A percentile compares a stretch with the other conserved stretches of the same genome.
Evolutionary conservation across 129 eudicot species (phyloP).

Genomic region (Chrysanthemum lavandulifolium): DNA sequence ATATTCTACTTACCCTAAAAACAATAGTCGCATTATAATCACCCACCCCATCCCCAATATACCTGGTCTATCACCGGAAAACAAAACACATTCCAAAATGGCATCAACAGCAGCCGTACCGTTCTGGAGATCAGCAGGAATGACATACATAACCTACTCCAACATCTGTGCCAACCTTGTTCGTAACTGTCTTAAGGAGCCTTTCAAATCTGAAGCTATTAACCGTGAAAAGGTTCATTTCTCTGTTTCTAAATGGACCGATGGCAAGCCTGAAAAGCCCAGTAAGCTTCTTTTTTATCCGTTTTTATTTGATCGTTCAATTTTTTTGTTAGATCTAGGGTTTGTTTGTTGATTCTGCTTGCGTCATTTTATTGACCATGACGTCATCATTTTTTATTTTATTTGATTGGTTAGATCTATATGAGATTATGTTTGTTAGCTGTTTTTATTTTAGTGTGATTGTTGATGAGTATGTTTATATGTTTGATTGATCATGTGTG

Average conservation of each 20-base stretch:
- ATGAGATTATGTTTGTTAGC: no score
- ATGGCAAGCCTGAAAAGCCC: constrained; percentile 75
- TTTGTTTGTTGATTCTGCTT: neutral
- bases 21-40: neutral
- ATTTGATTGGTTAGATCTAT: no score
- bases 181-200: constrained; percentile 87
- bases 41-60: neutral
- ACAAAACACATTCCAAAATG: constrained; percentile 32
- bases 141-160: constrained; percentile 86
- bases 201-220: constrained; percentile 64
- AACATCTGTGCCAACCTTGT: constrained; percentile 82
- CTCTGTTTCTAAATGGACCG: constrained; percentile 73
- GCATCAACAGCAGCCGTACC: constrained; percentile 74
- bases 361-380: no score
- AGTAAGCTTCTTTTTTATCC: constrained; percentile 42
- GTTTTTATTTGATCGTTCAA: neutral
- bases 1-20: no score
- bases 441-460: no score
- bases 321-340: constrained; percentile 29
- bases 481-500: no score
- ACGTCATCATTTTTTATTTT: no score
- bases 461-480: no score
- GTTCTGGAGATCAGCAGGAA: constrained; percentile 94
- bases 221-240: constrained; percentile 84
- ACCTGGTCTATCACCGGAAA: neutral